Conservation (phyloP, 495 filamentous ascomycete genomes). For the Tuber umbilicatum region DNA sequence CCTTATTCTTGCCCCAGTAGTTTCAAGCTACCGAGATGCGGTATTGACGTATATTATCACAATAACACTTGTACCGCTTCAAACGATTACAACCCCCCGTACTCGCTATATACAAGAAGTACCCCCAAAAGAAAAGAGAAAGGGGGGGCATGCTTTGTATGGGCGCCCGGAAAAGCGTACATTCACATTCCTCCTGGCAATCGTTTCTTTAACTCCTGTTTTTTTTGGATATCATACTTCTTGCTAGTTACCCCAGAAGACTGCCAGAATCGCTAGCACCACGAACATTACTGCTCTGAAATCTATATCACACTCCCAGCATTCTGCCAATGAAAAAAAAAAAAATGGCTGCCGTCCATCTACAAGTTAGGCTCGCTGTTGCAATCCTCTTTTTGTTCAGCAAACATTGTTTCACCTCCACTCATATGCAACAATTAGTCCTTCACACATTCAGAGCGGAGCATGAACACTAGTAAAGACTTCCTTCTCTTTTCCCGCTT, state of each 20-base stretch:
- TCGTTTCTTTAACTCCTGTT: too few species aligned
- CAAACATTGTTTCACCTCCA: not conserved
- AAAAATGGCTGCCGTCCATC: not conserved
- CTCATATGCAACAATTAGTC: not conserved
- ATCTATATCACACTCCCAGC: not conserved
- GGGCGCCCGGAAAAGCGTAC: too few species aligned
- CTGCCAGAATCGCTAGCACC: not conserved
- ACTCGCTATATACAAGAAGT: not conserved
- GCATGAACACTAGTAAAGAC: not conserved
- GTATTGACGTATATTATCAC: not conserved
- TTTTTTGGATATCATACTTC: too few species aligned
- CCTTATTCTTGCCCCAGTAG: not conserved
- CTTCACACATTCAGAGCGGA: not conserved
- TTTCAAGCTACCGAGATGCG: not conserved
- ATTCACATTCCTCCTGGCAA: too few species aligned
- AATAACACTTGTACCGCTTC: not conserved
- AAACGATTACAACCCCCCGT: not conserved
- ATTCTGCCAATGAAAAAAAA: not conserved
- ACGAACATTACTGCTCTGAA: not conserved
- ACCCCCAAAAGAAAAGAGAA: not conserved
- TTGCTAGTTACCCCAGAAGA: not conserved
- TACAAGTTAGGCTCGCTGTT: not conserved
- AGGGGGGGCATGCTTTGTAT: too few species aligned
- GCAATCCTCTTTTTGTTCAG: not conserved
- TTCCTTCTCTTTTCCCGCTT: too few species aligned